Evolutionary conservation across 805 yeast genomes (phyloP), one percentile per base, ranked within the genome.

Genomic region (Komagataella pastoris): DNA sequence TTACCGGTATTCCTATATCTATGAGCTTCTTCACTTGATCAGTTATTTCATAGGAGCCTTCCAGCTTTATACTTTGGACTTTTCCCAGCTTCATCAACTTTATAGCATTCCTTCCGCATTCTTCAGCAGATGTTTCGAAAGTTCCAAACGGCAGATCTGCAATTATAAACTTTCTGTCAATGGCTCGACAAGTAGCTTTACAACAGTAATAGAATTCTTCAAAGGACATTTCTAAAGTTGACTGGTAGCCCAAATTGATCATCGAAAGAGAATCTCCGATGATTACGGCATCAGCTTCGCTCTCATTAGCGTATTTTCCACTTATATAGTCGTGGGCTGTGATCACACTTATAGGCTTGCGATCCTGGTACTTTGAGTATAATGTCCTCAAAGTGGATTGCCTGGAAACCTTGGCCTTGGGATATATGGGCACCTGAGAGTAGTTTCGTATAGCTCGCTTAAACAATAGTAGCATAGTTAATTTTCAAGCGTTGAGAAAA

Each of bases 221-320:
- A 50, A 88, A 76, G 2, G 82, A 74, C 24, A 93, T 67, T 59
- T 85, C 85, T 54, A 83, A 80, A 0, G 98, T 84, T 46, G 85
- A 81, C 2, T 72, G 73, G 61, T 84, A 83, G 0, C 99, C 99
- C 55, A 88, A 72, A 0, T 95, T 76, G 1, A 87, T 90, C 97
- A 89, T 91, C 0, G 97, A 88, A 23, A 93, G 68, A 0, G 97
- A 90, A 65, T 91, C 99, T 3, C 99, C 99, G 3, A 91, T 82
- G 2, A 91, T 72, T 6, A 83, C 72, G 53, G 83, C 73, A 58
- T 91, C 97, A 2, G 80, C 73, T 0, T 76, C 74, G 17, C 72
- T 64, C 21, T 83, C 81, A 24, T 67, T 69, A 0, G 89, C 95
- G 58, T 85, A 70, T 30, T 72, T 69, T 0, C 81, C 93, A 0